Conservation (phyloP, 805 yeast genomes). For the Saccharomycopsis sp. region DNA sequence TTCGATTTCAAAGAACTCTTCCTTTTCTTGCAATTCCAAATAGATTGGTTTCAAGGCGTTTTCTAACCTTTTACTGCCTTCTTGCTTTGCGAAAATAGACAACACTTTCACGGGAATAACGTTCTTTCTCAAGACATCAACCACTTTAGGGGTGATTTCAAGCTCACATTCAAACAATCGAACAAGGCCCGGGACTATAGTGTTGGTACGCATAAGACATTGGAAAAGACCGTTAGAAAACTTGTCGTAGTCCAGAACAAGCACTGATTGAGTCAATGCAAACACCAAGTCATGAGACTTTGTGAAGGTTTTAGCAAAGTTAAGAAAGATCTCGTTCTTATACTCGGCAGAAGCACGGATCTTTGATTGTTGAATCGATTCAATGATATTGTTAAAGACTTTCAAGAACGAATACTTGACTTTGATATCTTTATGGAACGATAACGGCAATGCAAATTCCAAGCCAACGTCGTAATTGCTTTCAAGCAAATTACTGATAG, state of each 20-base stretch:
- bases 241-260: constrained; percentile 10
- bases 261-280: constrained; percentile 25
- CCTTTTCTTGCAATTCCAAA: constrained; percentile 41
- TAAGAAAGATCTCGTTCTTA: constrained; percentile 26
- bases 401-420: constrained; percentile 69
- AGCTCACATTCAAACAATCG: constrained; percentile 22
- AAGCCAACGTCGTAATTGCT: constrained; percentile 75
- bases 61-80: constrained; percentile 54
- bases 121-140: constrained; percentile 64
- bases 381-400: constrained; percentile 64
- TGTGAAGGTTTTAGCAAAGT: constrained; percentile 29
- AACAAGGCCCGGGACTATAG: constrained; percentile 10
- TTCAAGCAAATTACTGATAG: constrained; percentile 62
- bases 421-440: constrained; percentile 60
- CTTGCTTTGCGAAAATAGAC: constrained; percentile 63
- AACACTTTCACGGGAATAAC: constrained; percentile 75
- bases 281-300: constrained; percentile 39
- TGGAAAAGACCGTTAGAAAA: constrained; percentile 12
- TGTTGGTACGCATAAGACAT: constrained; percentile 5
- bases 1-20: constrained; percentile 61
- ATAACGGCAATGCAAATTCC: constrained; percentile 68
- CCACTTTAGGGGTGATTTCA: constrained; percentile 10
- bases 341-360: constrained; percentile 23
- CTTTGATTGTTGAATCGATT: constrained; percentile 26
- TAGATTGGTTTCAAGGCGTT: constrained; percentile 51